Conservation (phyloP, 805 yeast genomes). For the Suhomyces canberraensis region DNA sequence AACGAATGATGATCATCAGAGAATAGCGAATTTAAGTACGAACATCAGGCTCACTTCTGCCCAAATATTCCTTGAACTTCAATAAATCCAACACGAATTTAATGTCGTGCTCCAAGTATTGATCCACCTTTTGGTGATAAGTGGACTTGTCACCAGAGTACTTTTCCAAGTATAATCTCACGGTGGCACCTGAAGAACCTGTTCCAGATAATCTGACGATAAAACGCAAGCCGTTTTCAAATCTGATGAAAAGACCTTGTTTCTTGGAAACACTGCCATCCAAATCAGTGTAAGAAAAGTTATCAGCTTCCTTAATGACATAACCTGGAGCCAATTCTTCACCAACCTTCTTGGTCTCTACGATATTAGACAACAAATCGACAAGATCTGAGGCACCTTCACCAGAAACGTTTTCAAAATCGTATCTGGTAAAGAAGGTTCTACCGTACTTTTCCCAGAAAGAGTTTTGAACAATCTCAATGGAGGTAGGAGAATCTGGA, state of each 20-base stretch:
- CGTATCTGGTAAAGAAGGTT: conserved; percentile 95
- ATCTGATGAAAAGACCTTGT: conserved; percentile 86
- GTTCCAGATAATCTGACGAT: conserved; percentile 94
- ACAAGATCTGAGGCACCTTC: conserved; percentile 75
- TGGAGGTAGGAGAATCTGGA: conserved; percentile 59
- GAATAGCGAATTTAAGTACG: conserved; percentile 48
- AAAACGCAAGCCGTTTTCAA: conserved; percentile 77
- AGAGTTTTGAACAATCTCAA: conserved; percentile 71
- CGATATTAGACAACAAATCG: conserved; percentile 34
- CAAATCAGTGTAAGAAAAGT: conserved; percentile 88
- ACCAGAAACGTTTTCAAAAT: conserved; percentile 76
- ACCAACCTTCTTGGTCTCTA: conserved; percentile 42
- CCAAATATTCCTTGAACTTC: conserved; percentile 68
- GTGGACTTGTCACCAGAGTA: conserved; percentile 59
- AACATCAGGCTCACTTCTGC: conserved; percentile 86
- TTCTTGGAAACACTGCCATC: conserved; percentile 86
- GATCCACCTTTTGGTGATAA: conserved; percentile 55
- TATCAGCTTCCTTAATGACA: conserved; percentile 71
- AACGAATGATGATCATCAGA: background rate
- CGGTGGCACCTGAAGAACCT: conserved; percentile 97
- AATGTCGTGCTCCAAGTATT: conserved; percentile 64
- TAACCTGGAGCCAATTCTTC: conserved; percentile 45
- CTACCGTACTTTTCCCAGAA: conserved; percentile 95
- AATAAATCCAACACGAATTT: conserved; percentile 62
- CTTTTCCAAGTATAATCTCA: conserved; percentile 85